A percentile compares a stretch with the other conserved stretches of the same genome.
Conservation (phyloP, 352 stramenopile genomes). For the Phytopythium litorale region DNA sequence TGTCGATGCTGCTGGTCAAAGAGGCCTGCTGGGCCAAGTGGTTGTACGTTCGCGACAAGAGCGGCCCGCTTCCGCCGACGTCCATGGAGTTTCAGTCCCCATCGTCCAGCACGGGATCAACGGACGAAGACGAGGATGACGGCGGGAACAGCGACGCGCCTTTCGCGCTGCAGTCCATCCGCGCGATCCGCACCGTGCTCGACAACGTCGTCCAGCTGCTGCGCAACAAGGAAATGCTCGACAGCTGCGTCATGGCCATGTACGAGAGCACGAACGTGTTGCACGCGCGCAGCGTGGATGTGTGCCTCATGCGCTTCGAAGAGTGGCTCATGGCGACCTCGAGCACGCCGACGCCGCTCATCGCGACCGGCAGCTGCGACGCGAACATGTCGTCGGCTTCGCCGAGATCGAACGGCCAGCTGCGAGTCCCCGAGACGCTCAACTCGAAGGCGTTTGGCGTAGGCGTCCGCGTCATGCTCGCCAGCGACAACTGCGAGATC, state of each 20-base stretch:
- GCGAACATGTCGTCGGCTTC: neutral
- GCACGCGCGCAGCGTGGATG: constrained; percentile 53
- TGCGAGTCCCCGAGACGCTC: constrained; percentile 35
- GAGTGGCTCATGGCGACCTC: constrained; percentile 60
- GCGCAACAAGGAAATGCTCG: constrained; percentile 54
- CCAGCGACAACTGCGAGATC: constrained; percentile 72
- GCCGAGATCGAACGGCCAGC: neutral
- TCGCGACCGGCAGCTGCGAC: neutral
- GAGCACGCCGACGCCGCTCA: constrained; percentile 9
- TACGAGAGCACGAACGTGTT: constrained; percentile 76
- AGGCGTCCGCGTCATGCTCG: constrained; percentile 64
- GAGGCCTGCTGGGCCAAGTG: constrained; percentile 68
- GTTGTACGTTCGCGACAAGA: constrained; percentile 45
- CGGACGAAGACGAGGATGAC: constrained; percentile 10
- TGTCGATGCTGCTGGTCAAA: constrained; percentile 58
- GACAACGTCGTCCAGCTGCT: constrained; percentile 50
- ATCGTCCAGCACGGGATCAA: constrained; percentile 6
- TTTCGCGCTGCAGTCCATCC: constrained; percentile 50
- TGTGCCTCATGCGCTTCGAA: constrained; percentile 57
- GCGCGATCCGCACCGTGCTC: constrained; percentile 50
- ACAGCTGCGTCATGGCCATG: constrained; percentile 60
- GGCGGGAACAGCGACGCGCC: constrained; percentile 24
- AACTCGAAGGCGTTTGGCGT: constrained; percentile 47
- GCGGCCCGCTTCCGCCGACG: constrained; percentile 24
- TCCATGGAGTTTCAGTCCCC: constrained; percentile 22